A percentile compares a stretch with the other conserved stretches of the same genome.
phyloP scores from a whole-genome alignment of 495 filamentous ascomycete species.

The Chaetomium cochliodes region DNA sequence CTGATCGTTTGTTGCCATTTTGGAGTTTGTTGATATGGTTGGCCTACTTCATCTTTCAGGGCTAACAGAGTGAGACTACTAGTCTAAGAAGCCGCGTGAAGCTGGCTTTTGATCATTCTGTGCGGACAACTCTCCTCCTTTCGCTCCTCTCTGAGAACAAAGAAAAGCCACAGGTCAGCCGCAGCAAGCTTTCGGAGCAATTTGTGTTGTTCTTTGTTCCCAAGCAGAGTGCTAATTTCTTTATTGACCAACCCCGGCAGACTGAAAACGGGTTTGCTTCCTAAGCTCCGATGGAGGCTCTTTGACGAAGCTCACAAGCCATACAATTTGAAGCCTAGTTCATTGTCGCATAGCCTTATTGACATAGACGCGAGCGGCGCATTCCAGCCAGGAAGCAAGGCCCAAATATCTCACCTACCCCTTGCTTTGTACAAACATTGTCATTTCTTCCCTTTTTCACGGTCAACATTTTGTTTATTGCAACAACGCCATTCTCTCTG shows the following conservation, averaged over 20 bases:
- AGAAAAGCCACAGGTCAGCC: neutral
- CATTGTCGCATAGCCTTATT: constrained; percentile 3
- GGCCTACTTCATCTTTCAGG: neutral
- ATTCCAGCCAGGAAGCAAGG: constrained; percentile 11
- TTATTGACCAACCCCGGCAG: constrained; percentile 1
- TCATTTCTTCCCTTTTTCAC: neutral
- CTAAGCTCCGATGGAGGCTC: neutral
- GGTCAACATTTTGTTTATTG: neutral
- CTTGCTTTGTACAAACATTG: neutral
- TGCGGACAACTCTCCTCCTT: neutral
- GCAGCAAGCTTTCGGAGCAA: neutral
- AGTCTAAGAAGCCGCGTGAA: neutral
- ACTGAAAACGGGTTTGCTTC: constrained; percentile 7
- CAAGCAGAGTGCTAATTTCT: neutral
- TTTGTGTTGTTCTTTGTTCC: constrained; percentile 6
- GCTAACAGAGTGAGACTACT: neutral
- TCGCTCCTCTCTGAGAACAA: neutral
- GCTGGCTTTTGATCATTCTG: neutral
- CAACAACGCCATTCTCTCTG: neutral
- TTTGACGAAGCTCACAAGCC: neutral
- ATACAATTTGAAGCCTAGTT: neutral
- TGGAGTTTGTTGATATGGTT: neutral
- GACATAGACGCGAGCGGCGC: neutral
- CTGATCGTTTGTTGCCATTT: constrained; percentile 4
- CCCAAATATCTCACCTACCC: neutral